Base-by-base conservation (phyloP, 345 rosid genomes). In the Hirschfeldia incana region DNA sequence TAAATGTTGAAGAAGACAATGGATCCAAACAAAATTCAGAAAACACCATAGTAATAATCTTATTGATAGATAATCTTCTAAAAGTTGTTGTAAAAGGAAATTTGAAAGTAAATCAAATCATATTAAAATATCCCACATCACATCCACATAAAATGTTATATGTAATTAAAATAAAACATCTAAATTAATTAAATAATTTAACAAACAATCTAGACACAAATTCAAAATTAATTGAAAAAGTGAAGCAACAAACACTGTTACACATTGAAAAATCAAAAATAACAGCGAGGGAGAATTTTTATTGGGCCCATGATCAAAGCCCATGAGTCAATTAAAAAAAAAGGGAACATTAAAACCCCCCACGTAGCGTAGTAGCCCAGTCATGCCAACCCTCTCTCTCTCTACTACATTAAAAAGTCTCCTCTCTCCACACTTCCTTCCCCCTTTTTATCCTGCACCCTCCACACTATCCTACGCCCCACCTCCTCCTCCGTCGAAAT, bases 341-440 rank as follows among this genome's bases (percentile, higher is more conserved):
- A 10, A 21, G 10, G 8, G 8, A 2, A 5, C 1, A 1, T 29
- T 59, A 17, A 76, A 37, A 73, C 68, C 32, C 32, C 32, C 4
- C 74, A 76, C 79, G 61, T 59, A 67, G 67, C 60, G 29, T 39
- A 67, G 29, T 39, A 67, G 61, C 79, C 62, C 29, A 76, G 74
- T 60, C 51, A 76, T 67, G 80, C 74, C 74, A 76, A 76, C 53
- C 80, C 80, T 67, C 70, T 30, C 13, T 4, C 44, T 21, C 21
- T 21, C 21, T 21, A 21, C 21, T 21, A 21, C 21, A 21, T 21
- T 21, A 21, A 21, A 21, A 21, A 21, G 21, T 21, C 21, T 21
- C 21, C 21, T 21, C 21, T 21, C 21, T 21, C 21, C 21, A 21
- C 21, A 21, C 21, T 21, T 21, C 21, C 21, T 21, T 21, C 21